Percentiles rank a stretch among this genome's conserved stretches.
These are phyloP conservation scores for Cutaneotrichosporon daszewskae DNA, from an alignment of 1,284 basidiomycete genomes.

Conservation along the genomic window DNA sequence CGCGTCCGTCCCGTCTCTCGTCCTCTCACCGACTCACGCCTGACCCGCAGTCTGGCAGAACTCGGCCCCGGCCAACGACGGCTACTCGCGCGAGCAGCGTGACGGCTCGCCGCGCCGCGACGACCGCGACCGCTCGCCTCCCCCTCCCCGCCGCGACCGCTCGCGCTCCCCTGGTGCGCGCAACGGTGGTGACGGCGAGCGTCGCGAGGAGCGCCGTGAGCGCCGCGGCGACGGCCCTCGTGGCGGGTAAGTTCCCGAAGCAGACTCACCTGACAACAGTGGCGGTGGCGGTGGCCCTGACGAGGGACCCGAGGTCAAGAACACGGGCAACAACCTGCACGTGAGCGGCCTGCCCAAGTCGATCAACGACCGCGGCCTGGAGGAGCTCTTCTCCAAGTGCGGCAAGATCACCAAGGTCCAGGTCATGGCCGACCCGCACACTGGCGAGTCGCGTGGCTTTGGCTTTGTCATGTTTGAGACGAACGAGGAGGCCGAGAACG, in stretches of 20 bases:
- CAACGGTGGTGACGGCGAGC: conserved; percentile 20
- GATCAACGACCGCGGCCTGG: conserved; percentile 79
- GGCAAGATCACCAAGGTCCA: conserved; percentile 80
- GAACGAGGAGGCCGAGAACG: conserved; percentile 79
- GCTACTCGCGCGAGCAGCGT: conserved; percentile 16
- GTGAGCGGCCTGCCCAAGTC: conserved; percentile 77
- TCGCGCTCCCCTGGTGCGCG: conserved; percentile 28
- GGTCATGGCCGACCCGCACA: conserved; percentile 96
- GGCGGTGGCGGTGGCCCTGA: conserved; percentile 48
- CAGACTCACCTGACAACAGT: conserved; percentile 1
- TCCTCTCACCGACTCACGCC: too few species aligned
- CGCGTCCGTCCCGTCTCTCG: too few species aligned
- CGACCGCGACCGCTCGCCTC: conserved; percentile 13
- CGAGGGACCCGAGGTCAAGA: too few species aligned
- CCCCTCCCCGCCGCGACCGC: conserved; percentile 24
- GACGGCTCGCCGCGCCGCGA: too few species aligned
- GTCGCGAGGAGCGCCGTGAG: conserved; percentile 3
- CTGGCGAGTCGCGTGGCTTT: conserved; percentile 91
- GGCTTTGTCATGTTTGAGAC: conserved; percentile 95
- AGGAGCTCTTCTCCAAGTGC: conserved; percentile 78
- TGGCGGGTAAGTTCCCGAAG: conserved; percentile 16
- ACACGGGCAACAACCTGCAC: conserved; percentile 95
- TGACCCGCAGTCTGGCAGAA: conserved; percentile 39
- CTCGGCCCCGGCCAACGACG: conserved; percentile 21
- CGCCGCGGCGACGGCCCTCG: conserved; percentile 8